Percentiles rank a stretch among this genome's conserved stretches.
These are phyloP conservation scores for Saccharomyces hybrid DNA, from an alignment of 1,139 yeast genomes.

Conservation along the genomic window DNA sequence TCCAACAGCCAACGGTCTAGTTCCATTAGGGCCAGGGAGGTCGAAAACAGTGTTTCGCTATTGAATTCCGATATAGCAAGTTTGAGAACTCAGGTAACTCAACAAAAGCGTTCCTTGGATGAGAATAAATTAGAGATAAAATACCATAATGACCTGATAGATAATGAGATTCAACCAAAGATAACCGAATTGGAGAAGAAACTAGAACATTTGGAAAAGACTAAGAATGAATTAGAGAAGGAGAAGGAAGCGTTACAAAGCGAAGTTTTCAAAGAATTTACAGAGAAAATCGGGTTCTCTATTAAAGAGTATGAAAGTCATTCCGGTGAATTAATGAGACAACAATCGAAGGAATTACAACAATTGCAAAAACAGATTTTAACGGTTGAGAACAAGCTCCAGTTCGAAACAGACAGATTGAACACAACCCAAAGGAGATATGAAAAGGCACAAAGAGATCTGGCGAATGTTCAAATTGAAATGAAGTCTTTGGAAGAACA, in stretches of 20 bases:
- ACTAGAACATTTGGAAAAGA: conserved; percentile 15
- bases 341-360: conserved; percentile 56
- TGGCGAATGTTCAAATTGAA: conserved; percentile 24
- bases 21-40: conserved; percentile 49
- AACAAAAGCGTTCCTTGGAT: conserved; percentile 43
- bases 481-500: conserved; percentile 25
- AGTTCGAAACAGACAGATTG: conserved; percentile 55
- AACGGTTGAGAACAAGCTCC: conserved; percentile 52
- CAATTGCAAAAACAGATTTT: conserved; percentile 54
- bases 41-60: conserved; percentile 50
- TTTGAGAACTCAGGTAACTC: conserved; percentile 45
- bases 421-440: conserved; percentile 44
- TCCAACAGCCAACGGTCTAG: conserved; percentile 42
- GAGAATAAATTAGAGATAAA: conserved; percentile 52
- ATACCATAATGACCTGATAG: conserved; percentile 37
- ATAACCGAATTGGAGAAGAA: conserved; percentile 21
- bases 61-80: conserved; percentile 46
- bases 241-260: conserved; percentile 39
- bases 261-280: conserved; percentile 47
- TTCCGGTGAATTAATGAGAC: conserved; percentile 56
- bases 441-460: conserved; percentile 20
- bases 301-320: conserved; percentile 61
- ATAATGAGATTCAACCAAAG: conserved; percentile 33
- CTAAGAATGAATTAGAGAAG: conserved; percentile 24
- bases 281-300: conserved; percentile 46